phyloP scores from a whole-genome alignment of 495 filamentous ascomycete species.

The Aspergillus incahuasiensis region DNA sequence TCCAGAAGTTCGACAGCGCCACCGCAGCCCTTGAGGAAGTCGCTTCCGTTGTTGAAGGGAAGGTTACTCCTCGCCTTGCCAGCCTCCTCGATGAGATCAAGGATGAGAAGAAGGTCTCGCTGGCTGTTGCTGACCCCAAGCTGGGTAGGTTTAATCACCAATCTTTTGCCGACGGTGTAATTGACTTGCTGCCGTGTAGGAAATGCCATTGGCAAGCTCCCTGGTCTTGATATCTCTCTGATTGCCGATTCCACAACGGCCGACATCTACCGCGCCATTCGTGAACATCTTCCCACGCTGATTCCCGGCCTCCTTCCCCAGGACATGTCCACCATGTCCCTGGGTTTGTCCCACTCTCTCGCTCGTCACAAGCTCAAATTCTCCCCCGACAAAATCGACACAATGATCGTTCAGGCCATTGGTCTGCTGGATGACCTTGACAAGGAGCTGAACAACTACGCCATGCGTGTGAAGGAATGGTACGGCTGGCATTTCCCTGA shows the following conservation, averaged over 20 bases:
- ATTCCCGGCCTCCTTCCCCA: slow-evolving; percentile 83
- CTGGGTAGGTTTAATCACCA: slow-evolving; percentile 54
- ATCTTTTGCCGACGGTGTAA: background rate
- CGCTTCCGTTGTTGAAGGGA: slow-evolving; percentile 80
- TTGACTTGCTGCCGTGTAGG: slow-evolving; percentile 37
- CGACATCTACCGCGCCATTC: slow-evolving; percentile 90
- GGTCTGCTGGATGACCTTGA: slow-evolving; percentile 91
- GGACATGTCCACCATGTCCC: slow-evolving; percentile 85
- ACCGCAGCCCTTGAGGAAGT: slow-evolving; percentile 82
- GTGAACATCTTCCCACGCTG: slow-evolving; percentile 80
- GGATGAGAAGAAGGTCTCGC: slow-evolving; percentile 93
- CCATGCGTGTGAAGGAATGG: slow-evolving; percentile 99
- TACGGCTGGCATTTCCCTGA: slow-evolving; percentile 99
- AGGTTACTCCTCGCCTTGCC: slow-evolving; percentile 88
- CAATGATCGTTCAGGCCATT: slow-evolving; percentile 98
- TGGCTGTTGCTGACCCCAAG: slow-evolving; percentile 93
- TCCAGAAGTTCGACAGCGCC: slow-evolving; percentile 93
- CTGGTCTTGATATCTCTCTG: slow-evolving; percentile 75
- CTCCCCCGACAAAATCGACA: slow-evolving; percentile 97
- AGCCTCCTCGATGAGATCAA: slow-evolving; percentile 83
- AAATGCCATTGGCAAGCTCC: slow-evolving; percentile 87
- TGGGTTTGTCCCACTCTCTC: slow-evolving; percentile 94
- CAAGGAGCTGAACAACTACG: slow-evolving; percentile 97
- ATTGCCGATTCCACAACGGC: slow-evolving; percentile 81
- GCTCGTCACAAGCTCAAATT: slow-evolving; percentile 99